phyloP scores from a whole-genome alignment of 495 filamentous ascomycete species.

The Penicillium goetzii region DNA sequence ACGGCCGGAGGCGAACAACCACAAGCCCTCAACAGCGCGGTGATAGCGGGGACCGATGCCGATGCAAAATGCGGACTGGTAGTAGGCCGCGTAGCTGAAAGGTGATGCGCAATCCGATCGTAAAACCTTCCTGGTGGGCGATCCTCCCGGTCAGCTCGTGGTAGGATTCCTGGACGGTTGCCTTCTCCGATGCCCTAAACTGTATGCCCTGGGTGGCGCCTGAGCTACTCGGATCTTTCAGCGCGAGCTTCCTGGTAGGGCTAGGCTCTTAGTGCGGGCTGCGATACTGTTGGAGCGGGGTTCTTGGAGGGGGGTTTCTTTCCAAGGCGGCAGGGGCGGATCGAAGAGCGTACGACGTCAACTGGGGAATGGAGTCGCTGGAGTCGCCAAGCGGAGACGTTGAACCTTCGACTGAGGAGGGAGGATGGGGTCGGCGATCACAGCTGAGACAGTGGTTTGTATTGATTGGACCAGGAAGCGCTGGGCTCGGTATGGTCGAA shows the following conservation, averaged over 20 bases:
- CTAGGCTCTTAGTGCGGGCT: not conserved
- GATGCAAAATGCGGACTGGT: not conserved
- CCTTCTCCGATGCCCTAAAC: conserved; percentile 14
- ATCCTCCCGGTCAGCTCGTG: conserved; percentile 20
- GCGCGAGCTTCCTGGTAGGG: not conserved
- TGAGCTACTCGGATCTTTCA: conserved; percentile 17
- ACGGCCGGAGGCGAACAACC: not conserved
- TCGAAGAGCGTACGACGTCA: conserved; percentile 19
- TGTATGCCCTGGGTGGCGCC: not conserved
- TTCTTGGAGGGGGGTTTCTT: not conserved
- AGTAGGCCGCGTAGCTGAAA: not conserved
- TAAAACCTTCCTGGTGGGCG: conserved; percentile 24
- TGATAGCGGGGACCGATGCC: not conserved
- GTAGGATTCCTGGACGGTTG: conserved; percentile 19
- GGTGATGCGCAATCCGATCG: conserved; percentile 22
- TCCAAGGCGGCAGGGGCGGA: conserved; percentile 17
- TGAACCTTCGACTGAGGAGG: conserved; percentile 22
- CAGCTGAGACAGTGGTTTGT: conserved; percentile 1
- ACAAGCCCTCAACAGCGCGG: not conserved
- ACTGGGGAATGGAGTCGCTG: conserved; percentile 20
- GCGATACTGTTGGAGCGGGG: not conserved
- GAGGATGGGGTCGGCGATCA: conserved; percentile 20
- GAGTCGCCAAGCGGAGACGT: conserved; percentile 27
- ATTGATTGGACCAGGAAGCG: conserved; percentile 38
- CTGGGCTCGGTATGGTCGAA: conserved; percentile 25